phyloP scores from a whole-genome alignment of 306 rosid species.

The Aeschynomene evenia region DNA sequence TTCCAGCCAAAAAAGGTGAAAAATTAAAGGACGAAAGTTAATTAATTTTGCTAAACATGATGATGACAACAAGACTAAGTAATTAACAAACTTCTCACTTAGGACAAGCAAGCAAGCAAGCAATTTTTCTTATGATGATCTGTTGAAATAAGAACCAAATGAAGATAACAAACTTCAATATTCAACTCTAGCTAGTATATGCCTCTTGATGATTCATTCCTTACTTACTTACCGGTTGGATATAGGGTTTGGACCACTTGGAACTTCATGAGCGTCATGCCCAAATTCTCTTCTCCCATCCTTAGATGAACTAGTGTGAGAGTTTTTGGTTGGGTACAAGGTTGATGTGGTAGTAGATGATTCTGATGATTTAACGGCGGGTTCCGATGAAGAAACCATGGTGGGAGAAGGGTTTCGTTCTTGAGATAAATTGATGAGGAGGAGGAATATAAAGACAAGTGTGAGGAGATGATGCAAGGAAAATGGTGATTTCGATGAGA shows the following conservation, averaged over 20 bases:
- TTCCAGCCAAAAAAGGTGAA: constrained; percentile 45
- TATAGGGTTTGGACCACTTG: constrained; percentile 96
- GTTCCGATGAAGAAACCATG: constrained; percentile 40
- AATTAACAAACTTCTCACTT: constrained; percentile 58
- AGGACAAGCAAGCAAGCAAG: constrained; percentile 47
- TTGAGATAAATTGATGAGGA: constrained; percentile 51
- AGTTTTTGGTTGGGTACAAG: constrained; percentile 45
- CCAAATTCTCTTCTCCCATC: constrained; percentile 51
- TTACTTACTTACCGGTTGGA: constrained; percentile 56
- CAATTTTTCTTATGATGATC: constrained; percentile 47
- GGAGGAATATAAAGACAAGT: constrained; percentile 59
- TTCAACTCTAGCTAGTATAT: constrained; percentile 25
- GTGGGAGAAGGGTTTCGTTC: constrained; percentile 47
- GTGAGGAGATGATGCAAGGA: constrained; percentile 48
- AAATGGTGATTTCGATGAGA: constrained; percentile 48
- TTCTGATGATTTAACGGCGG: constrained; percentile 32
- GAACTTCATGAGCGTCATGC: constrained; percentile 88
- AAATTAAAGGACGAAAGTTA: neutral
- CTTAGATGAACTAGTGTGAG: constrained; percentile 24
- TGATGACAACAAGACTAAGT: constrained; percentile 41
- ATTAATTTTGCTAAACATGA: constrained; percentile 36
- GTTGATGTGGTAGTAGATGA: constrained; percentile 39
- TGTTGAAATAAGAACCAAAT: constrained; percentile 37
- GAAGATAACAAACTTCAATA: constrained; percentile 43
- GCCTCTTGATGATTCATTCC: too few relatives aligned